phyloP scores from a whole-genome alignment of 163 green algal species.

The Volvox carteri region DNA sequence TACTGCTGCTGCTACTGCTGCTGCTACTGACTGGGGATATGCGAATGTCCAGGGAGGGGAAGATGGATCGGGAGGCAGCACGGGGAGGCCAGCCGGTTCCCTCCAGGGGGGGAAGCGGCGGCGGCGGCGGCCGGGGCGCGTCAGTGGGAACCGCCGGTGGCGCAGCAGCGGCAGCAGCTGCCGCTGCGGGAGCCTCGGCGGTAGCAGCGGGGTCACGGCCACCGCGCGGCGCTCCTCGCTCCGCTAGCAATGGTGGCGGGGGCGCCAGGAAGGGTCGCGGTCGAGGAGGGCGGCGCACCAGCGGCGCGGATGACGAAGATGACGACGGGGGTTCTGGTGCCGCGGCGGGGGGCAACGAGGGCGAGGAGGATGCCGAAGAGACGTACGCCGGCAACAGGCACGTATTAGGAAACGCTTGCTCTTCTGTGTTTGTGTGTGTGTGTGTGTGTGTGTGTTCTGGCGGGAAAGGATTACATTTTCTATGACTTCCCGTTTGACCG shows the following conservation, averaged over 20 bases:
- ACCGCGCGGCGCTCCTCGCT: not conserved
- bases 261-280: not conserved
- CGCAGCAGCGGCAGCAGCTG: constrained; percentile 36
- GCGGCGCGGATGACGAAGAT: constrained; percentile 45
- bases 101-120: not conserved
- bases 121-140: not conserved
- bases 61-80: constrained; percentile 71
- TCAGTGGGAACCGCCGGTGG: constrained; percentile 60
- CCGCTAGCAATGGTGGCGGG: constrained; percentile 6
- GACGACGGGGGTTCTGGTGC: constrained; percentile 65
- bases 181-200: not conserved
- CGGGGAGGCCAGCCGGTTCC: constrained; percentile 65
- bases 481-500: too few relatives aligned
- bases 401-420: too few relatives aligned
- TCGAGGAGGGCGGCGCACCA: constrained; percentile 45
- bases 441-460: too few relatives aligned
- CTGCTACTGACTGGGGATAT: too few relatives aligned
- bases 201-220: not conserved
- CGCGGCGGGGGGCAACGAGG: constrained; percentile 25
- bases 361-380: constrained; percentile 59
- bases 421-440: too few relatives aligned
- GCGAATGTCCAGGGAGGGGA: constrained; percentile 70
- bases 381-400: constrained; percentile 72
- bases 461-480: too few relatives aligned
- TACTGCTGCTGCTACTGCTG: too few relatives aligned